These are phyloP conservation scores for Sanghuangporus sanghuang DNA, from an alignment of 1,284 basidiomycete genomes.

Conservation along the genomic window DNA sequence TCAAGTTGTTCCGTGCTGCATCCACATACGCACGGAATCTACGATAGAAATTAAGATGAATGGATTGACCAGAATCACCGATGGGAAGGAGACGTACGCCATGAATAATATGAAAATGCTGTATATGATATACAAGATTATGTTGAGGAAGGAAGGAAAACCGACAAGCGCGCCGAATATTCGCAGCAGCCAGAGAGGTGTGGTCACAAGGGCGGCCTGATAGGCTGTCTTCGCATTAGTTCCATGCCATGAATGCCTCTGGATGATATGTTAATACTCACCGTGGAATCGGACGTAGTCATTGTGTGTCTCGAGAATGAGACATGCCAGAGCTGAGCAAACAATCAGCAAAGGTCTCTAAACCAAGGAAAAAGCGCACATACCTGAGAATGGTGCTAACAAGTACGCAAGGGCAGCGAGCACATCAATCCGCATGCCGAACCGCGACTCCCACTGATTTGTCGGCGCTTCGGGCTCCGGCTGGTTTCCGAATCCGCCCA, in stretches of 20 bases:
- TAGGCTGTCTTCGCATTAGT: constrained; percentile 45
- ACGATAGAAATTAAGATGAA: constrained; percentile 16
- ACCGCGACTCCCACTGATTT: constrained; percentile 70
- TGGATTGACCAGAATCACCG: background rate
- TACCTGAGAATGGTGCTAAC: constrained; percentile 72
- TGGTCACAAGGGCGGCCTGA: constrained; percentile 71
- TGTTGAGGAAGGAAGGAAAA: constrained; percentile 43
- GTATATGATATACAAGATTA: constrained; percentile 42
- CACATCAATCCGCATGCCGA: constrained; percentile 66
- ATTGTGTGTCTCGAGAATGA: constrained; percentile 75
- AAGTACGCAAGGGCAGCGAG: constrained; percentile 67
- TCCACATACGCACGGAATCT: constrained; percentile 65
- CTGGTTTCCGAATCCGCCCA: constrained; percentile 25
- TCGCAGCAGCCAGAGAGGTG: constrained; percentile 57
- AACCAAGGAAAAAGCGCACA: constrained; percentile 22
- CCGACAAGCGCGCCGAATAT: constrained; percentile 52
- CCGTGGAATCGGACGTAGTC: constrained; percentile 81
- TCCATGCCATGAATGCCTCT: background rate
- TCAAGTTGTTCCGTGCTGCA: constrained; percentile 49
- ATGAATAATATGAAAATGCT: constrained; percentile 42
- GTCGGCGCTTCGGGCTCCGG: constrained; percentile 40
- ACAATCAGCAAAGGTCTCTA: constrained; percentile 6
- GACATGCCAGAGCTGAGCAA: constrained; percentile 51
- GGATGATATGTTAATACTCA: constrained; percentile 28
- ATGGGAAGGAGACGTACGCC: constrained; percentile 41